A percentile compares a stretch with the other conserved stretches of the same genome.
These are phyloP conservation scores for Ustilago xerochloae DNA, from an alignment of 1,284 basidiomycete genomes.

Conservation along the genomic window DNA sequence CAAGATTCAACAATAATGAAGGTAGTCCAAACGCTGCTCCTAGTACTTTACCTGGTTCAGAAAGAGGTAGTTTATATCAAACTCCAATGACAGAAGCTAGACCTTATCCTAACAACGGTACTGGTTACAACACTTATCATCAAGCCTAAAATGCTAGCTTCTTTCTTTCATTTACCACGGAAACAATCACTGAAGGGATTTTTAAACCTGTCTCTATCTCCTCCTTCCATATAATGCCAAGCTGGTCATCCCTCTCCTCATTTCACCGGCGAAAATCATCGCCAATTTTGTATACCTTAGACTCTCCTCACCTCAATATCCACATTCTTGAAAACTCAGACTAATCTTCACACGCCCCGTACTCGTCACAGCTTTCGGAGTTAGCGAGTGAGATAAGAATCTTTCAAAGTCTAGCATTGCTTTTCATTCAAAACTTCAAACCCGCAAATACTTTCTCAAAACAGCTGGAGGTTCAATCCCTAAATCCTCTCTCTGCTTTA, in stretches of 20 bases:
- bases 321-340: too few species aligned
- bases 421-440: too few species aligned
- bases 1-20: background rate
- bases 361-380: too few species aligned
- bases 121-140: conserved; percentile 11
- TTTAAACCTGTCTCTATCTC: background rate
- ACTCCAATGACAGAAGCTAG: conserved; percentile 46
- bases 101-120: conserved; percentile 22
- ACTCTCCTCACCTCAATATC: background rate
- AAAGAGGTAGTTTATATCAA: conserved; percentile 46
- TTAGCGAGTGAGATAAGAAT: too few species aligned
- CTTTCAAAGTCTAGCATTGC: too few species aligned
- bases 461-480: conserved; percentile 34
- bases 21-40: conserved; percentile 17
- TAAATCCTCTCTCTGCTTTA: conserved; percentile 13
- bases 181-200: background rate
- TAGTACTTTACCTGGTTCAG: conserved; percentile 28
- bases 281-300: conserved; percentile 1
- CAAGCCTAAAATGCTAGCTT: background rate
- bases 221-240: too few species aligned
- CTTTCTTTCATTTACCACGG: background rate
- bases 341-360: too few species aligned
- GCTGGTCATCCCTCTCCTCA: too few species aligned
- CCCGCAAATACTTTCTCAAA: conserved; percentile 25
- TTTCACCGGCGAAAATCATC: background rate